phyloP scores from a whole-genome alignment of 306 rosid species.

The Corylus heterophylla region DNA sequence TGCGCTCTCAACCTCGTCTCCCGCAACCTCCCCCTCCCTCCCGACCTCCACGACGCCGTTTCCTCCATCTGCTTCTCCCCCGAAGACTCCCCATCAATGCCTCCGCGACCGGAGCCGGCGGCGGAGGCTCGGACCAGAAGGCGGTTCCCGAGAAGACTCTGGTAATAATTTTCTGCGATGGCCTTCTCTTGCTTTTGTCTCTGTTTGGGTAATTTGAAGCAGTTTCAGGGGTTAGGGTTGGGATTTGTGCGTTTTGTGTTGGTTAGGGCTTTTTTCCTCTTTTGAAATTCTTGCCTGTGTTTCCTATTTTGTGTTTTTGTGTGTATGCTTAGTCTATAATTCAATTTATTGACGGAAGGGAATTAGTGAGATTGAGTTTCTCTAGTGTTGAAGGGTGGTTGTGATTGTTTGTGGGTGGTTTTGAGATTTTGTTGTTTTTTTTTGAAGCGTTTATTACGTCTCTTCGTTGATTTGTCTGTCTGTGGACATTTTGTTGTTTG shows the following conservation, averaged over 20 bases:
- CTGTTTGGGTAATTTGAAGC: neutral
- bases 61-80: constrained; percentile 55
- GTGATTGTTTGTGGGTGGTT: too few relatives aligned
- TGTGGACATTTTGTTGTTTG: neutral
- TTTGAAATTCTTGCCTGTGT: neutral
- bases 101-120: neutral
- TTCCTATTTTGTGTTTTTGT: neutral
- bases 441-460: neutral
- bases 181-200: constrained; percentile 5
- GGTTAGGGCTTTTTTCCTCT: neutral
- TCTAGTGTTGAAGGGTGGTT: neutral
- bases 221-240: constrained; percentile 25
- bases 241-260: constrained; percentile 8
- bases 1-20: constrained; percentile 89
- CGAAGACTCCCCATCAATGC: neutral
- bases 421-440: neutral
- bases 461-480: too few relatives aligned
- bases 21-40: constrained; percentile 87
- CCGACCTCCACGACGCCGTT: constrained; percentile 70
- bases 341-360: neutral
- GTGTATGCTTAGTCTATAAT: neutral
- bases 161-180: constrained; percentile 24
- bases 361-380: neutral
- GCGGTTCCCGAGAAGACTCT: constrained; percentile 8
- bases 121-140: constrained; percentile 5